Percentiles rank a stretch among this genome's conserved stretches.
Evolutionary conservation across 1,139 yeast species (phyloP).

Genomic region (Yamadazyma epiphylla): DNA sequence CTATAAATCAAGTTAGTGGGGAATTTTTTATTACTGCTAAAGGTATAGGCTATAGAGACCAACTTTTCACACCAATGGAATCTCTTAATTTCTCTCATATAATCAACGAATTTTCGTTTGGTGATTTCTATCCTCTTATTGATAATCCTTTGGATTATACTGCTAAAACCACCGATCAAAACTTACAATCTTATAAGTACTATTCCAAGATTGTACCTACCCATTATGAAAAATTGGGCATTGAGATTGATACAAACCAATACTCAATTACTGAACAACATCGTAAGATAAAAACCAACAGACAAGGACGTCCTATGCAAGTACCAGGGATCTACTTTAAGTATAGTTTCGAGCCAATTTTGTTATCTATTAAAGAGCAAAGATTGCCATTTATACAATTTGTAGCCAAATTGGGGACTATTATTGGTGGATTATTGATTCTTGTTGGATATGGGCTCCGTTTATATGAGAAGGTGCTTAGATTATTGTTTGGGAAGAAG

Average conservation of each 20-base stretch:
- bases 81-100: slow-evolving; percentile 77
- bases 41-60: slow-evolving; percentile 57
- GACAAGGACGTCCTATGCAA: slow-evolving; percentile 23
- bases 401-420: slow-evolving; percentile 72
- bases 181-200: slow-evolving; percentile 54
- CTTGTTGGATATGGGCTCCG: slow-evolving; percentile 48
- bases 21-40: slow-evolving; percentile 80
- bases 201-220: slow-evolving; percentile 84
- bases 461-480: slow-evolving; percentile 44
- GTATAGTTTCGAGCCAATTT: slow-evolving; percentile 87
- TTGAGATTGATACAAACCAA: slow-evolving; percentile 75
- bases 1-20: slow-evolving; percentile 83
- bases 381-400: slow-evolving; percentile 78
- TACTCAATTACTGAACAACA: slow-evolving; percentile 70
- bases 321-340: slow-evolving; percentile 79
- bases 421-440: slow-evolving; percentile 67
- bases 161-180: slow-evolving; percentile 49
- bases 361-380: slow-evolving; percentile 62
- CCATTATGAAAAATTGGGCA: slow-evolving; percentile 65
- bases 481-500: slow-evolving; percentile 46
- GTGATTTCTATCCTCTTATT: slow-evolving; percentile 82
- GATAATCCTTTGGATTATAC: slow-evolving; percentile 83
- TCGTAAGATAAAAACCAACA: slow-evolving; percentile 17
- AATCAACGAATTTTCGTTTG: slow-evolving; percentile 85
- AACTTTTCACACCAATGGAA: slow-evolving; percentile 43